A percentile compares a stretch with the other conserved stretches of the same genome.
These are phyloP conservation scores for Castanea crenata DNA, from an alignment of 306 rosid genomes.

Conservation along the genomic window DNA sequence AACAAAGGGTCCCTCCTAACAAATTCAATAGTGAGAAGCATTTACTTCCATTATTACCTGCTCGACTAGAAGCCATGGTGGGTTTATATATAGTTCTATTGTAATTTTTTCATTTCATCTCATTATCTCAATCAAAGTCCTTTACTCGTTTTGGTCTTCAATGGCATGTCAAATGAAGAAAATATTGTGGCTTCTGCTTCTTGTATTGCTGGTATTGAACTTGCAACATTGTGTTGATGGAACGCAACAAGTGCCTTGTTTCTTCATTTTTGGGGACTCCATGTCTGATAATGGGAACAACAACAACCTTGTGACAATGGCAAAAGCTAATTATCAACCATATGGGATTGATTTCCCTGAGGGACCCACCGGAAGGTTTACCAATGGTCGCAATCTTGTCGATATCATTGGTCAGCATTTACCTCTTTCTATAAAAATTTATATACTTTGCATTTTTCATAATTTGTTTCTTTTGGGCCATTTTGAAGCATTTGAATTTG, in stretches of 20 bases:
- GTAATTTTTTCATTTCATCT: too few relatives aligned
- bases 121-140: neutral
- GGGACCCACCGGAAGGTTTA: slow-evolving; percentile 3
- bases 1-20: too few relatives aligned
- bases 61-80: too few relatives aligned
- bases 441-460: neutral
- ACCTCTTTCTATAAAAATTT: neutral
- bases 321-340: slow-evolving; percentile 20
- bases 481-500: neutral
- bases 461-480: neutral
- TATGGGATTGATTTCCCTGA: slow-evolving; percentile 27
- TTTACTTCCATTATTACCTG: too few relatives aligned
- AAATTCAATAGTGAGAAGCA: too few relatives aligned
- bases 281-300: slow-evolving; percentile 25
- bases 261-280: slow-evolving; percentile 31
- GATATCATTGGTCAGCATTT: neutral
- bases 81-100: too few relatives aligned
- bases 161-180: neutral
- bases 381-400: neutral
- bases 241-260: slow-evolving; percentile 15
- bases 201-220: neutral
- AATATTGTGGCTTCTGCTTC: neutral
- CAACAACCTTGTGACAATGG: neutral
- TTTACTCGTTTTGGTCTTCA: neutral
- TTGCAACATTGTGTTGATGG: neutral